phyloP scores from a whole-genome alignment of 306 rosid genomes.

The Quercus agrifolia region DNA sequence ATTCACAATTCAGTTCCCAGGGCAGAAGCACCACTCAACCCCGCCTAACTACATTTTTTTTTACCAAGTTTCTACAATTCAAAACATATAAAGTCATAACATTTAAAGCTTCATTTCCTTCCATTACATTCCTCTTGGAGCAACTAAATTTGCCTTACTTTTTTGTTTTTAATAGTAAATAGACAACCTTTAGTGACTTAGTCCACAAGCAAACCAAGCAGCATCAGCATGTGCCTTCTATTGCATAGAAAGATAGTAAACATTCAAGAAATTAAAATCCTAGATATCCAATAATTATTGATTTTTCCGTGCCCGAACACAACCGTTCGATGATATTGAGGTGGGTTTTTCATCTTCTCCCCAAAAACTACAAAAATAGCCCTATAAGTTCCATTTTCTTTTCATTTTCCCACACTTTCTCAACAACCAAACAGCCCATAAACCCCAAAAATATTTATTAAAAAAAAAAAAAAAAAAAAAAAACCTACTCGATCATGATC shows the following conservation, averaged over 20 bases:
- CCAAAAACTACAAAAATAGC: too few species aligned
- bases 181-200: too few species aligned
- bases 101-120: neutral
- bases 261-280: neutral
- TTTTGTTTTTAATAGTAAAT: neutral
- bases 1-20: neutral
- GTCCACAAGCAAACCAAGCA: too few species aligned
- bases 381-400: neutral
- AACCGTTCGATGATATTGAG: neutral
- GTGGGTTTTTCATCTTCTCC: neutral
- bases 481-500: constrained; percentile 47
- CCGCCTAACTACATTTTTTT: too few species aligned
- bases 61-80: too few species aligned
- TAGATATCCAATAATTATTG: neutral
- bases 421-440: constrained; percentile 1
- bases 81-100: neutral
- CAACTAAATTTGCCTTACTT: neutral
- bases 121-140: neutral
- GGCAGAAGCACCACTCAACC: neutral
- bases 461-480: constrained; percentile 28
- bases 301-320: neutral
- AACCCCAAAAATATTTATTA: neutral
- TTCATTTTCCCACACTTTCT: neutral
- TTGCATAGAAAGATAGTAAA: neutral
- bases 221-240: too few species aligned